These are phyloP conservation scores for Xylariales sp. DNA, from an alignment of 2,329 filamentous ascomycete genomes.

Conservation along the genomic window DNA sequence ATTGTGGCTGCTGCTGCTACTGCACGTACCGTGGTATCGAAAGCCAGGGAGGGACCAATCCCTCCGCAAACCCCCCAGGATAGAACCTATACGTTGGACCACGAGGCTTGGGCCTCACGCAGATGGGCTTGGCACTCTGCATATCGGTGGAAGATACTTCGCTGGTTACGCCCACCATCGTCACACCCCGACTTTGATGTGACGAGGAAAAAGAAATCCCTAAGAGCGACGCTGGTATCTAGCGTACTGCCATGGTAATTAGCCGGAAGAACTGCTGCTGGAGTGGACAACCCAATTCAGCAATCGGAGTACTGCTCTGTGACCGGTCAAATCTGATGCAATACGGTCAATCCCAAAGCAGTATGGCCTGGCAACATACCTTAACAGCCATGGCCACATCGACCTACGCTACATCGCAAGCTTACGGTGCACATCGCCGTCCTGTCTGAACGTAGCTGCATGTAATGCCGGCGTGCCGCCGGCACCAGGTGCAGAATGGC, in stretches of 20 bases:
- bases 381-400: constrained; percentile 10
- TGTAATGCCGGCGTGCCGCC: constrained; percentile 26
- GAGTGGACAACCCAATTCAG: constrained; percentile 16
- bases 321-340: constrained; percentile 28
- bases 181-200: constrained; percentile 26
- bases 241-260: constrained; percentile 10
- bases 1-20: constrained; percentile 20
- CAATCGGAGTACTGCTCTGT: constrained; percentile 17
- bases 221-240: constrained; percentile 19
- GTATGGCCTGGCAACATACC: constrained; percentile 9
- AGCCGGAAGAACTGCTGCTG: constrained; percentile 11
- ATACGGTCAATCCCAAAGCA: constrained; percentile 18
- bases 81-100: constrained; percentile 6
- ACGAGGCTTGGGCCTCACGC: constrained; percentile 21
- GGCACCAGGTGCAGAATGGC: constrained; percentile 20
- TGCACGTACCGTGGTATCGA: constrained; percentile 22
- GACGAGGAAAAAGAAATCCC: constrained; percentile 29
- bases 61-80: background rate
- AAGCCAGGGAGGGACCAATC: constrained; percentile 7
- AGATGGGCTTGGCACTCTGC: constrained; percentile 9
- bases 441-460: constrained; percentile 20
- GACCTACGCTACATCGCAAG: constrained; percentile 10
- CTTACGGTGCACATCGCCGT: constrained; percentile 7
- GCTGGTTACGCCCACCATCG: constrained; percentile 15
- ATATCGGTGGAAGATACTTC: constrained; percentile 17